phyloP scores from a whole-genome alignment of 2,329 filamentous ascomycete genomes.

The Hypoxylon sp. region DNA sequence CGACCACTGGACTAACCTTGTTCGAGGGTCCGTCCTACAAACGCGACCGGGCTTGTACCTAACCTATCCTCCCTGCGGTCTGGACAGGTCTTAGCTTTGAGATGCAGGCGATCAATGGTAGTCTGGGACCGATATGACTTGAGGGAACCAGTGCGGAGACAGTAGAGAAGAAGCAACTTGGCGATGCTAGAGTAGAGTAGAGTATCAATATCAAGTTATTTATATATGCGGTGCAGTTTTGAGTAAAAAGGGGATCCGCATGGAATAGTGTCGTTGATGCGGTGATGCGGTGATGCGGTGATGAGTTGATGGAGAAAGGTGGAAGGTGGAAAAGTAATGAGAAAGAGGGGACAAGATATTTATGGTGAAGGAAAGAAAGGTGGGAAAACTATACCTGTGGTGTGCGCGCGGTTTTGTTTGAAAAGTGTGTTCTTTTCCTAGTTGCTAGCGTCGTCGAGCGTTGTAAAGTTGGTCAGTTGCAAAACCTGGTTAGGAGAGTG shows the following conservation, averaged over 20 bases:
- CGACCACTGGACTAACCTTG: conserved; percentile 32
- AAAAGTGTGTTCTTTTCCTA: not conserved
- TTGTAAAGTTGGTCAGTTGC: not conserved
- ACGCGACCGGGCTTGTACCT: conserved; percentile 36
- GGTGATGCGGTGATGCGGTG: too few relatives aligned
- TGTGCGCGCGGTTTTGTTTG: not conserved
- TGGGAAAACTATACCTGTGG: not conserved
- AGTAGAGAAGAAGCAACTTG: conserved; percentile 1
- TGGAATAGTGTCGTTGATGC: not conserved
- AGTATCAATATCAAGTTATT: not conserved
- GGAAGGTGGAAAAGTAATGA: not conserved
- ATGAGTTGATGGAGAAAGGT: not conserved
- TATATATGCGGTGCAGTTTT: not conserved
- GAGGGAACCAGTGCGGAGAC: not conserved
- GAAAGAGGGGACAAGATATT: not conserved
- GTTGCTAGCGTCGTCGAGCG: not conserved
- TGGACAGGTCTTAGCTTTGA: conserved; percentile 1
- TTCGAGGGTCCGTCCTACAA: conserved; percentile 38
- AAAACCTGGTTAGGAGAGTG: not conserved
- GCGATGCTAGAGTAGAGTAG: not conserved
- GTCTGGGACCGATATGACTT: not conserved
- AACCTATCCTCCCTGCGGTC: conserved; percentile 3
- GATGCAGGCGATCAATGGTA: conserved; percentile 1
- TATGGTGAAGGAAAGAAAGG: not conserved
- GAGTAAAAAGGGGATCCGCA: not conserved